Base-by-base conservation (phyloP, 345 rosid species). In the Raphanus raphanistrum region DNA sequence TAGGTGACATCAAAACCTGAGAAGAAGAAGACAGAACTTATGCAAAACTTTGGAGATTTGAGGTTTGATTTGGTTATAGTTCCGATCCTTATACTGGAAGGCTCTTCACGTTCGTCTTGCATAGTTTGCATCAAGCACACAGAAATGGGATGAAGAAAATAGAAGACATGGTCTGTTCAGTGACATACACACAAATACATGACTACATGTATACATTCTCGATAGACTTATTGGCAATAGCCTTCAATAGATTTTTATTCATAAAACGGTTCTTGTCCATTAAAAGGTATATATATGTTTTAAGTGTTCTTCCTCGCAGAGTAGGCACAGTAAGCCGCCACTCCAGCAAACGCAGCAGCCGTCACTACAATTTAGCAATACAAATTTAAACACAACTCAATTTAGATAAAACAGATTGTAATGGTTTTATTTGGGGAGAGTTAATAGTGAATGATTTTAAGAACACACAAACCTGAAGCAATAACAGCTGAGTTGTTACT, bases 321-420 rank as follows among this genome's bases (percentile, higher is more conserved):
- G 70, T 79, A 79, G 0, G 82, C 82, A 68, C 75, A 79, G 32
- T 79, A 79, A 38, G 82, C 82, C 0, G 82, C 82, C 52, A 79
- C 50, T 62, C 79, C 82, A 73, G 82, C 82, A 79, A 79, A 74
- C 16, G 79, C 82, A 74, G 75, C 82, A 29, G 82, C 82, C 36
- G 82, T 79, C 75, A 79, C 82, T 73, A 21, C 16, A 33, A 29
- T 31, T 65, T 27, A 57, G 21, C 41, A 65, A 38, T 35, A 64
- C 31, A 8, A n/a, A n/a, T n/a, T n/a, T n/a, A n/a, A 52, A 63
- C 21, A 70, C 6, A 62, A 38, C 16, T 28, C 17, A 48, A 5
- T 27, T 74, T 55, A 11, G 43, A 54, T 59, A 33, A 31, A 15
- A 17, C 2, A 1, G 4, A 50, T 31, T 13, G 62, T 45, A 10